Conservation (phyloP, 129 eudicot genomes). For the Scalesia atractyloides region DNA sequence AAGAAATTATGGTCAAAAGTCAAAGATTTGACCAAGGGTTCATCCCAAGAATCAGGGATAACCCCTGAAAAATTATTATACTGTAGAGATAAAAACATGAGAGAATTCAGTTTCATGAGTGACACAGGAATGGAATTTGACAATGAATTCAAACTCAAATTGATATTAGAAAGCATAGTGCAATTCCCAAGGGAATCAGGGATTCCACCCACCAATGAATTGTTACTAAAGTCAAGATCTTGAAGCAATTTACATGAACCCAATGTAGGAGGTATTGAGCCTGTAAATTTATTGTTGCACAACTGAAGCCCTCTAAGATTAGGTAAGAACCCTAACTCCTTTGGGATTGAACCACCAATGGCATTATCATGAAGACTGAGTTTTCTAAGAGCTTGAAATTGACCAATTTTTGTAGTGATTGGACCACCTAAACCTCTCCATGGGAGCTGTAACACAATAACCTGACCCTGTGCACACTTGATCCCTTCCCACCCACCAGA, state of each 20-base stretch:
- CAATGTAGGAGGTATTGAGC: constrained; percentile 78
- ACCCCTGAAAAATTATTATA: constrained; percentile 68
- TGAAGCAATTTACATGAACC: constrained; percentile 77
- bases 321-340: constrained; percentile 69
- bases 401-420: constrained; percentile 65
- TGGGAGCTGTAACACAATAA: constrained; percentile 89
- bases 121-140: constrained; percentile 61
- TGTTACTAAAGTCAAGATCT: constrained; percentile 74
- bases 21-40: constrained; percentile 41
- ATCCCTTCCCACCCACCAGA: constrained; percentile 93
- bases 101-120: constrained; percentile 53
- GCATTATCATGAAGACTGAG: constrained; percentile 84
- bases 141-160: constrained; percentile 70
- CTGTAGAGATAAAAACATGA: constrained; percentile 60
- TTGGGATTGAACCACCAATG: constrained; percentile 71
- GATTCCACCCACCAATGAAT: constrained; percentile 64
- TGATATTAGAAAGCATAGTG: constrained; percentile 61
- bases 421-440: constrained; percentile 85
- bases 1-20: constrained; percentile 63
- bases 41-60: constrained; percentile 59
- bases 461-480: constrained; percentile 94
- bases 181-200: constrained; percentile 66
- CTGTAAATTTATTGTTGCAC: constrained; percentile 68
- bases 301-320: constrained; percentile 84
- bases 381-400: constrained; percentile 82